Evolutionary conservation across 1,284 basidiomycete genomes (phyloP), one percentile per base, ranked within the genome.

Genomic region (Flammula alnicola): DNA sequence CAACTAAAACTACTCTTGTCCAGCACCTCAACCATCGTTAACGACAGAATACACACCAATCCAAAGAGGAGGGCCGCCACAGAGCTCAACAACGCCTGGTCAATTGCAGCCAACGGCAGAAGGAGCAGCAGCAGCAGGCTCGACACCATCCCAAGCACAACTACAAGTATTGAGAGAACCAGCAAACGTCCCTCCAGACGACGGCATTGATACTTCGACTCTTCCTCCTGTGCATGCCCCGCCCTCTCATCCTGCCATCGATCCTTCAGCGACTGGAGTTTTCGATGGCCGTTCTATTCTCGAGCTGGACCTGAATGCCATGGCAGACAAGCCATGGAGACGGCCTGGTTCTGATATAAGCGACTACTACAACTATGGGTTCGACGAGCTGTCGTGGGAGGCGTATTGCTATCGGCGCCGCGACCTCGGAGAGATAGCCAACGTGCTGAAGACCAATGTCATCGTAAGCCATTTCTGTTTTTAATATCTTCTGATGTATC

Each of bases 351-450:
- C 93, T 5, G 94, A 98, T 72, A 77, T 98, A 49, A 91, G 91
- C 60, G 96, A 98, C 73, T 99, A 93, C 88, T 99, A 99, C 75
- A 99, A 99, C 72, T 99, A 98, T 62, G 97, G 97, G 0, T 99
- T 99, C 66, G 96, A 99, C 68, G 97, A 99, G 71, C 81, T 93
- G 10, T 90, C 89, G 14, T 99, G 95, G 93, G 90, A 92, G 59
- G 84, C 88, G 37, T 99, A 95, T 68, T 90, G 92, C 61, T 87
- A 90, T 65, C 86, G 92, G 60, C 80, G 95, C 62, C 78, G 89
- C 32, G 89, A 92, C 51, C 75, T 96, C 57, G 87, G 88, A 2
- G 88, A 93, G 41, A 73, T 88, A 44, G 89, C 91, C 5, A 81
- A 81, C 44, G 86, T 88, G 33, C 72, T 92, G 38, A 92, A 91